Evolutionary conservation across 1,284 basidiomycete genomes (phyloP).

Genomic region (Pyrrhoderma noxium): DNA sequence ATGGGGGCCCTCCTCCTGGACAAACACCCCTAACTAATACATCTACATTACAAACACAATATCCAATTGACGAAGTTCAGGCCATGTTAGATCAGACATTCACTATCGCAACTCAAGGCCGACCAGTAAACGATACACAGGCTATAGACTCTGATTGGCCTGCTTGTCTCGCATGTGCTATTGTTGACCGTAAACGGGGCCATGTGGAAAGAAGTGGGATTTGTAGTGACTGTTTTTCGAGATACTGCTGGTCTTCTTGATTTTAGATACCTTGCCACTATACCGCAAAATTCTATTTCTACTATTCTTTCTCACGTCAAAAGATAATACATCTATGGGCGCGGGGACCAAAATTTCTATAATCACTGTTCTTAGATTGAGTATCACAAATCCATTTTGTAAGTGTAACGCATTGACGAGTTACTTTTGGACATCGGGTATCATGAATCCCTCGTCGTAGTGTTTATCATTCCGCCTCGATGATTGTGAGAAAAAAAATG

Average conservation of each 20-base stretch:
- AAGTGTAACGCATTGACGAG: too few relatives aligned
- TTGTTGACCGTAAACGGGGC: conserved; percentile 8
- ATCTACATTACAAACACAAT: conserved; percentile 29
- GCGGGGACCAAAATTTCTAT: too few relatives aligned
- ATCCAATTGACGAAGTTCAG: conserved; percentile 28
- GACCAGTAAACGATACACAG: conserved; percentile 15
- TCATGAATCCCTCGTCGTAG: too few relatives aligned
- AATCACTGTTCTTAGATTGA: too few relatives aligned
- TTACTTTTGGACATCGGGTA: too few relatives aligned
- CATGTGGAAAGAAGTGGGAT: conserved; percentile 3
- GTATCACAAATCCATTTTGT: too few relatives aligned
- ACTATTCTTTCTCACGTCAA: too few relatives aligned
- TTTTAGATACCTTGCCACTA: too few relatives aligned
- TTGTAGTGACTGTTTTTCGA: conserved; percentile 6
- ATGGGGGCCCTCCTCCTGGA: conserved; percentile 38
- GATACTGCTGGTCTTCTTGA: conserved; percentile 10
- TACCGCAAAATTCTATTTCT: too few relatives aligned
- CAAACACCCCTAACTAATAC: conserved; percentile 36
- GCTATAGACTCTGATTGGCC: conserved; percentile 34
- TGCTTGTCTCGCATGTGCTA: conserved; percentile 20
- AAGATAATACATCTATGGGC: too few relatives aligned
- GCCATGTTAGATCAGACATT: conserved; percentile 37
- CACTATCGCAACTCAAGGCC: conserved; percentile 35
- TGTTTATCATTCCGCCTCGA: too few relatives aligned
- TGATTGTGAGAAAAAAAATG: too few relatives aligned